These are phyloP conservation scores for Oryza coarctata DNA, from an alignment of 176 grass and related monocot genomes.

Conservation along the genomic window DNA sequence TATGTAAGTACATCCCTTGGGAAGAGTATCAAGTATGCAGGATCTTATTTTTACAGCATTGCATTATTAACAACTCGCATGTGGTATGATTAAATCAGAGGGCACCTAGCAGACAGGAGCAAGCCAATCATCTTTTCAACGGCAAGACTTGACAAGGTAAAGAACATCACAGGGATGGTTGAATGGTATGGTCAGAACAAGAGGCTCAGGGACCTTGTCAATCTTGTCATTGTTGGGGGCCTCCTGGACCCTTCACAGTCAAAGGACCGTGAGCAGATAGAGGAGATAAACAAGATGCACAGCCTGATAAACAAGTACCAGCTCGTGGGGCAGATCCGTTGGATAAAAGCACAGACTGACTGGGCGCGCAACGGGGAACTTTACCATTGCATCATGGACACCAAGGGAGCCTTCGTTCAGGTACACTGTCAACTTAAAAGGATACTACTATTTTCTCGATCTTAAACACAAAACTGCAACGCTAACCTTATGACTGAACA, in stretches of 20 bases:
- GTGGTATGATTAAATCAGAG: slow-evolving; percentile 44
- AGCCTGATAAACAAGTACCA: slow-evolving; percentile 80
- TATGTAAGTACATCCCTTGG: slow-evolving; percentile 52
- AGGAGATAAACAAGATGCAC: slow-evolving; percentile 96
- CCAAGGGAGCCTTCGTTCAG: slow-evolving; percentile 95
- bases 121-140: slow-evolving; percentile 96
- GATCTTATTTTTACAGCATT: background rate
- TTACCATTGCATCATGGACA: slow-evolving; percentile 87
- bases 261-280: slow-evolving; percentile 94
- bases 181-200: slow-evolving; percentile 96
- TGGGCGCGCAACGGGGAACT: slow-evolving; percentile 82
- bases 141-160: slow-evolving; percentile 93
- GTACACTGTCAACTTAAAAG: slow-evolving; percentile 25
- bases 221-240: slow-evolving; percentile 77
- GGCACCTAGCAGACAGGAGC: slow-evolving; percentile 61
- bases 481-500: background rate
- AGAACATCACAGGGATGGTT: slow-evolving; percentile 91
- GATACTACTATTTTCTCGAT: background rate
- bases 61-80: background rate
- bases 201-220: slow-evolving; percentile 72
- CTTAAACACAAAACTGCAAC: background rate
- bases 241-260: slow-evolving; percentile 78
- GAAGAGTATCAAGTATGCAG: background rate
- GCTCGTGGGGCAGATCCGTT: slow-evolving; percentile 80
- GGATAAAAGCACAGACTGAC: slow-evolving; percentile 87